Base-by-base conservation (phyloP, 345 rosid species). In the Salix purpurea region DNA sequence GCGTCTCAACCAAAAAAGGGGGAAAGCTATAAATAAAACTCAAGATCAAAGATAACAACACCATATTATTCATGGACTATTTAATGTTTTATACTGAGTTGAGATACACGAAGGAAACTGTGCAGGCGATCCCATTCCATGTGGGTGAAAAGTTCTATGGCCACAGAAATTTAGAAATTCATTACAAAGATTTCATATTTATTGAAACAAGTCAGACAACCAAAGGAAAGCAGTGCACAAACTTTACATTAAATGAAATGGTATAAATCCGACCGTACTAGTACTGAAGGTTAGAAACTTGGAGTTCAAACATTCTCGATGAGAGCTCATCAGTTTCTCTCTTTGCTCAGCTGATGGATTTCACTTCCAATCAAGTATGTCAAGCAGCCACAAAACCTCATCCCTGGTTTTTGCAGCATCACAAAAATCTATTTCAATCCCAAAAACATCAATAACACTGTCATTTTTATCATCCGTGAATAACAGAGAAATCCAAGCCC, bases 341-440 rank as follows among this genome's bases (percentile, higher is more conserved):
- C 36, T 60, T 48, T 13, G 60, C 14, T 36, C 44, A 70, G 65
- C 48, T 64, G 26, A 68, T 39, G 65, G 6, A 18, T 34, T 77
- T 91, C 87, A 96, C 82, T 92, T 92, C 99, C 99, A 96, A 79
- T 94, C 97, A 76, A 94, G 92, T 90, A 96, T 88, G 87, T 92
- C 93, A 52, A 96, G 73, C 54, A 96, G 89, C 98, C 98, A 93
- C 87, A 96, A 83, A 37, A 96, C 97, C 88, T 91, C 95, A 7
- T 94, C 97, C 86, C 85, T 86, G 39, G 95, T 85, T 80, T 83
- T 88, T 44, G 99, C 97, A 80, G 87, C 89, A 83, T 91, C 93
- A 52, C 89, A 86, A 69, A 94, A 96, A 84, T 94, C 99, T 86
- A 96, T 79, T 74, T 94, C 95, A 19, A 96, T 89, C 62, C 97